Evolutionary conservation across 139 green algal species (phyloP), one percentile per base, ranked within the genome.

Genomic region (Diplosphaera chodatii): DNA sequence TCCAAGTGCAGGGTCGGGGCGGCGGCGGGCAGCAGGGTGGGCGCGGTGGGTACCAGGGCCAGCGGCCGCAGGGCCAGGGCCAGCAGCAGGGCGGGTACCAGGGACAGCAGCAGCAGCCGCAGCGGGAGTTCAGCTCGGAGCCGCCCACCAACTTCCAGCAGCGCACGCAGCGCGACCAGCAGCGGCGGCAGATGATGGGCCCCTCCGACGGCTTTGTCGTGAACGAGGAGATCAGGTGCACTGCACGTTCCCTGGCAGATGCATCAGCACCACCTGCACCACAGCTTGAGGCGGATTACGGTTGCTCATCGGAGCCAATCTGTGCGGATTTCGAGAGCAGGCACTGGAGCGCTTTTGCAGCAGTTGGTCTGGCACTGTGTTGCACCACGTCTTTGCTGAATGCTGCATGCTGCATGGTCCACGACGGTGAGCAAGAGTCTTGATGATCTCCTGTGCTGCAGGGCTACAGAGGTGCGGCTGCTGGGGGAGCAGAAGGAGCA

Each of bases 401-500:
- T n/a, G n/a, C n/a, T n/a, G n/a, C n/a, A n/a, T n/a, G n/a, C n/a
- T n/a, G n/a, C n/a, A n/a, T n/a, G n/a, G n/a, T n/a, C n/a, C n/a
- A n/a, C n/a, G n/a, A n/a, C n/a, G n/a, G n/a, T n/a, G n/a, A n/a
- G n/a, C n/a, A n/a, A n/a, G n/a, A n/a, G n/a, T n/a, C n/a, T n/a
- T n/a, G n/a, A n/a, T n/a, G n/a, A n/a, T n/a, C n/a, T n/a, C n/a
- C n/a, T n/a, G 15, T 28, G 21, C 30, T 66, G 70, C 79, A 84
- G 80, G 23, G 73, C 64, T 33, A 31, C 67, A 4, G 78, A 88
- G 55, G 82, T 91, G 25, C 76, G 82, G 6, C 59, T 91, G 23
- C 63, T 91, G 27, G 79, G 69, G 0, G 66, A 78, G 37, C 79
- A 88, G 41, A 86, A 84, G 66, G 76, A 81, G 21, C 78, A 72